Evolutionary conservation across 176 grass and related monocot genomes (phyloP).

Genomic region (Zea luxurians): DNA sequence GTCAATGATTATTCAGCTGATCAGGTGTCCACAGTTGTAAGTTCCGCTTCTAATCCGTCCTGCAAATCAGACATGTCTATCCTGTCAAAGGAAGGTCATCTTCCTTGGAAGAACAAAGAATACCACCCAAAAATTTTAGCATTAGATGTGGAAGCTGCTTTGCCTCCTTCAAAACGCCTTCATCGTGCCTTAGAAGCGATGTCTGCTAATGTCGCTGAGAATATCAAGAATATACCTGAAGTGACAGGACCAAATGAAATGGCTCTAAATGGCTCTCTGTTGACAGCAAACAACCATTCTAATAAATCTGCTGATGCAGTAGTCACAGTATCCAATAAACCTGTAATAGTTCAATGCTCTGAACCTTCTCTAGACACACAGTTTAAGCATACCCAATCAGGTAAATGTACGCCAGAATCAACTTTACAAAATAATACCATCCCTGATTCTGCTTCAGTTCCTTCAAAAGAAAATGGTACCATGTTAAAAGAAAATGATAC

Average conservation of each 20-base stretch:
- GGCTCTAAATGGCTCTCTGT: slow-evolving; percentile 41
- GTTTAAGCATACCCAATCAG: slow-evolving; percentile 28
- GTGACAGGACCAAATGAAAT: slow-evolving; percentile 33
- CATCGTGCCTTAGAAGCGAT: slow-evolving; percentile 97
- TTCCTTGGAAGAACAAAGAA: slow-evolving; percentile 65
- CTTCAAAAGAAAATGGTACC: slow-evolving; percentile 37
- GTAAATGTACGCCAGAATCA: slow-evolving; percentile 28
- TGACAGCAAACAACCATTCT: slow-evolving; percentile 19
- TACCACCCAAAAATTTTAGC: slow-evolving; percentile 55
- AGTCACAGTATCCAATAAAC: slow-evolving; percentile 27
- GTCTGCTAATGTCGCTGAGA: slow-evolving; percentile 87
- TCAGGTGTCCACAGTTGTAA: slow-evolving; percentile 19
- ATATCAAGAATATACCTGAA: slow-evolving; percentile 46
- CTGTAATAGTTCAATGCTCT: slow-evolving; percentile 34
- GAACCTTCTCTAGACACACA: slow-evolving; percentile 27
- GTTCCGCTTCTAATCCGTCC: slow-evolving; percentile 35
- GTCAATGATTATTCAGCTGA: slow-evolving; percentile 36
- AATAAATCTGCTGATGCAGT: slow-evolving; percentile 39
- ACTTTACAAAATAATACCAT: slow-evolving; percentile 35
- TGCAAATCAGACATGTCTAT: slow-evolving; percentile 36
- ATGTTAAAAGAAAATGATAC: background rate
- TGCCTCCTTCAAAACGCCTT: slow-evolving; percentile 99
- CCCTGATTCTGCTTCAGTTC: slow-evolving; percentile 42
- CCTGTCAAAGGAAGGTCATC: slow-evolving; percentile 31
- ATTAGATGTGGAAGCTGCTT: slow-evolving; percentile 91